These are phyloP conservation scores for Colletotrichum musicola DNA, from an alignment of 2,329 filamentous ascomycete genomes.

Conservation along the genomic window DNA sequence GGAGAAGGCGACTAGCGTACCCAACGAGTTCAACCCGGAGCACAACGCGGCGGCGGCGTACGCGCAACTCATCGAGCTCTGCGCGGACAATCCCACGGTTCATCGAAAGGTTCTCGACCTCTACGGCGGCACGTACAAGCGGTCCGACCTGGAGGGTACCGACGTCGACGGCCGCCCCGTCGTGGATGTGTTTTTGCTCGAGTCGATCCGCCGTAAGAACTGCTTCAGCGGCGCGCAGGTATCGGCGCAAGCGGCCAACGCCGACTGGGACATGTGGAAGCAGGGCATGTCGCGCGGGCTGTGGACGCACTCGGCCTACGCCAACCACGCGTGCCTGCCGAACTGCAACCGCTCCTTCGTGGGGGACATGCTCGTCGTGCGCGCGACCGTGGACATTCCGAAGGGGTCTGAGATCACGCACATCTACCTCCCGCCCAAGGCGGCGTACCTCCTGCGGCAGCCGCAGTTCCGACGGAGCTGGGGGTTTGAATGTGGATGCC, in stretches of 20 bases:
- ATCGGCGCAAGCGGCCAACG: slow-evolving; percentile 46
- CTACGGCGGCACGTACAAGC: slow-evolving; percentile 50
- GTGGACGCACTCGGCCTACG: slow-evolving; percentile 51
- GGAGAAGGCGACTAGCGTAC: slow-evolving; percentile 56
- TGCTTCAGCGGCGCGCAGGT: slow-evolving; percentile 53
- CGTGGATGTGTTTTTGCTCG: slow-evolving; percentile 54
- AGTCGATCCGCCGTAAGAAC: slow-evolving; percentile 56
- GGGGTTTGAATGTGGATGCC: slow-evolving; percentile 56
- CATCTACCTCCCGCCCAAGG: slow-evolving; percentile 52
- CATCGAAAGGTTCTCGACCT: slow-evolving; percentile 50
- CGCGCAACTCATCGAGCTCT: slow-evolving; percentile 54
- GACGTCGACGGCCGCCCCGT: slow-evolving; percentile 51
- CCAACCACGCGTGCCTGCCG: slow-evolving; percentile 53
- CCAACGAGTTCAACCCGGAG: slow-evolving; percentile 56
- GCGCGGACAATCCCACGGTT: slow-evolving; percentile 54
- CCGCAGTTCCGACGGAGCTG: slow-evolving; percentile 48
- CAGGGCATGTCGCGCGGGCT: slow-evolving; percentile 46
- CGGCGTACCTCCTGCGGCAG: slow-evolving; percentile 44
- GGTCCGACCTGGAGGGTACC: slow-evolving; percentile 47
- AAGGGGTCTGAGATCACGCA: slow-evolving; percentile 54
- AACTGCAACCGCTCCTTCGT: slow-evolving; percentile 51
- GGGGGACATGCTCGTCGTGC: slow-evolving; percentile 49
- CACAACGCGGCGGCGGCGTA: slow-evolving; percentile 58
- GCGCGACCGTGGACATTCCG: slow-evolving; percentile 53
- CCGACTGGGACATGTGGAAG: slow-evolving; percentile 41